These are phyloP conservation scores for Dioscorea alata DNA, from an alignment of 106 monocot genomes.

Conservation along the genomic window DNA sequence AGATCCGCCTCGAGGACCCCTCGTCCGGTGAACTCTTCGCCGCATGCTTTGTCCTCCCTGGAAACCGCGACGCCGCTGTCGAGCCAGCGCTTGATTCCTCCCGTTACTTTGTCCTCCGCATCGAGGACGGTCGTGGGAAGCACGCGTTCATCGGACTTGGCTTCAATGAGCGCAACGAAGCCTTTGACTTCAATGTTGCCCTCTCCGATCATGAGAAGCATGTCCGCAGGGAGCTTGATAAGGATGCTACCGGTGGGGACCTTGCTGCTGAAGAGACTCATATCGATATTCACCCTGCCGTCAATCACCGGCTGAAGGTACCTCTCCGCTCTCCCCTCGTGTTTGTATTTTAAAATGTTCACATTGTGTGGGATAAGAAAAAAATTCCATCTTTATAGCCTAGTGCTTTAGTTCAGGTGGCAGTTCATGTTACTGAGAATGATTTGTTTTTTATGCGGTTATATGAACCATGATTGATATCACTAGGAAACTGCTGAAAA, in stretches of 20 bases:
- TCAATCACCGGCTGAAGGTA: constrained; percentile 83
- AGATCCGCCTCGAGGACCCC: constrained; percentile 96
- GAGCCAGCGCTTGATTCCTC: constrained; percentile 94
- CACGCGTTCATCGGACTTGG: constrained; percentile 91
- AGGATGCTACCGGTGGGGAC: constrained; percentile 26
- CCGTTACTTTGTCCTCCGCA: constrained; percentile 83
- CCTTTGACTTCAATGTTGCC: constrained; percentile 97
- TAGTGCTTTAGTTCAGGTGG: no score
- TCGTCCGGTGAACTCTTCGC: constrained; percentile 89
- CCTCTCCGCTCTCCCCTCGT: background rate
- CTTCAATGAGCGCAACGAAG: constrained; percentile 87
- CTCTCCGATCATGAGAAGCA: constrained; percentile 96
- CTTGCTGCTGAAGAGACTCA: constrained; percentile 13
- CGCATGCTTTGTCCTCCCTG: constrained; percentile 72
- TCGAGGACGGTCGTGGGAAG: constrained; percentile 90
- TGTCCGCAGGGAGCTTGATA: constrained; percentile 70
- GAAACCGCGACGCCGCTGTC: constrained; percentile 67
- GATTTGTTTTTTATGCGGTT: no score
- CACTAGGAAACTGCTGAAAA: no score
- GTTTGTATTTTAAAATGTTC: background rate
- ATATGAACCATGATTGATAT: no score
- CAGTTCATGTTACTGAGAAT: no score
- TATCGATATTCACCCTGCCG: constrained; percentile 65
- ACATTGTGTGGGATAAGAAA: background rate
- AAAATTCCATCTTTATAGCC: background rate